Percentiles rank a stretch among this genome's conserved stretches.
Conservation (phyloP, 768 basidiomycete genomes). For the Phanerochaete sordida region DNA sequence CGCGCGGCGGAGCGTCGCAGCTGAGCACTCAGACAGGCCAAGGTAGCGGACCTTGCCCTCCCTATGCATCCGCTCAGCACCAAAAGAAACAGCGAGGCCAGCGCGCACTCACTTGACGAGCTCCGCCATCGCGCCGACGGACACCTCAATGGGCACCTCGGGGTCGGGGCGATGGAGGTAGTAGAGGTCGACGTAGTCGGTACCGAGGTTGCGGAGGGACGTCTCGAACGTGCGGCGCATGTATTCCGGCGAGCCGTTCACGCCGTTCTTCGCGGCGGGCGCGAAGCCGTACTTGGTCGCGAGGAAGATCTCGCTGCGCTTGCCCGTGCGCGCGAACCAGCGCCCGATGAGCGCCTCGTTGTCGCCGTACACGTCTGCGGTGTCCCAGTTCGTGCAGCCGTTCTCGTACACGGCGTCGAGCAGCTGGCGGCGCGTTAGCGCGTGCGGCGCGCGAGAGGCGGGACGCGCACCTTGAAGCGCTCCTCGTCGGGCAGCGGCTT, state of each 20-base stretch:
- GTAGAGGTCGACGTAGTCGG: slow-evolving; percentile 11
- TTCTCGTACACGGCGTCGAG: slow-evolving; percentile 37
- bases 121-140: slow-evolving; percentile 24
- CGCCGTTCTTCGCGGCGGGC: slow-evolving; percentile 3
- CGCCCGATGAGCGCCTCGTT: slow-evolving; percentile 47
- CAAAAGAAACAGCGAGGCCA: background rate
- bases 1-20: slow-evolving; percentile 20
- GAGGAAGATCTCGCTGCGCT: slow-evolving; percentile 45
- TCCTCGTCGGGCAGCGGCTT: slow-evolving; percentile 47
- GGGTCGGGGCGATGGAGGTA: slow-evolving; percentile 16
- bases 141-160: slow-evolving; percentile 18
- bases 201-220: slow-evolving; percentile 7
- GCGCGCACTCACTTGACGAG: slow-evolving; percentile 17
- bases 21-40: slow-evolving; percentile 27
- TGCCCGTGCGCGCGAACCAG: slow-evolving; percentile 53
- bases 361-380: slow-evolving; percentile 39
- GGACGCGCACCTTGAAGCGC: slow-evolving; percentile 53
- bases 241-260: slow-evolving; percentile 24
- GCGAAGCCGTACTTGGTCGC: slow-evolving; percentile 35
- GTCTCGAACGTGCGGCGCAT: slow-evolving; percentile 9
- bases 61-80: slow-evolving; percentile 9
- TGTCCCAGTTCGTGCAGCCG: slow-evolving; percentile 47
- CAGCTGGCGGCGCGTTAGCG: slow-evolving; percentile 24
- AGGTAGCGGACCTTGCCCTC: slow-evolving; percentile 24
- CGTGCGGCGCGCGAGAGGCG: slow-evolving; percentile 24